A percentile compares a stretch with the other conserved stretches of the same genome.
These are phyloP conservation scores for Stemphylium beticola DNA, from an alignment of 2,329 filamentous ascomycete species.

Conservation along the genomic window DNA sequence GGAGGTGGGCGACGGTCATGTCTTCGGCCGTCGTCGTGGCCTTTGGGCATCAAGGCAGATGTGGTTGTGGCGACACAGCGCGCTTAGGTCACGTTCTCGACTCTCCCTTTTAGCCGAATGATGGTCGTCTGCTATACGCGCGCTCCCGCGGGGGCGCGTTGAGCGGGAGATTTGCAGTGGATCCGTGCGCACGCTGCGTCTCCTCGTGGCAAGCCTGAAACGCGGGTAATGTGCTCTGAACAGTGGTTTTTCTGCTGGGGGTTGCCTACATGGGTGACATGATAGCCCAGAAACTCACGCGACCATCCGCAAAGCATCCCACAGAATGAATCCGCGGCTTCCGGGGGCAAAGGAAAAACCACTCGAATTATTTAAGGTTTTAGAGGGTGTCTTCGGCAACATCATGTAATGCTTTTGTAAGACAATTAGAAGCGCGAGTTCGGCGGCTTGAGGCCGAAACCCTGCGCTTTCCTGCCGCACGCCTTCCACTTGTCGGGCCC, in stretches of 20 bases:
- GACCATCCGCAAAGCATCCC: background rate
- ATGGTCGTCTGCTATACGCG: constrained; percentile 7
- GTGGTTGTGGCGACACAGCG: background rate
- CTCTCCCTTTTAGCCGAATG: constrained; percentile 3
- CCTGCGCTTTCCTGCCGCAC: background rate
- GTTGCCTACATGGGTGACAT: constrained; percentile 1
- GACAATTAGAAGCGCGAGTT: background rate
- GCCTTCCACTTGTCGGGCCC: background rate
- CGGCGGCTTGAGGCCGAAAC: background rate
- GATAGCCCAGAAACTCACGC: background rate
- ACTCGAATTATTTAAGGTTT: background rate
- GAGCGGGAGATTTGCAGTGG: constrained; percentile 23
- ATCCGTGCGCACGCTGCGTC: constrained; percentile 14
- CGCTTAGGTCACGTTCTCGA: constrained; percentile 7
- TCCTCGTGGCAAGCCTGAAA: constrained; percentile 20
- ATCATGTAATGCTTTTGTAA: constrained; percentile 1
- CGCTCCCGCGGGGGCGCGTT: constrained; percentile 8
- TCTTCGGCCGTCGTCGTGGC: background rate
- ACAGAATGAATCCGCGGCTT: background rate
- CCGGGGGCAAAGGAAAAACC: background rate
- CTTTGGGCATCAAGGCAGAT: background rate
- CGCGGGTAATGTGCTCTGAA: constrained; percentile 8
- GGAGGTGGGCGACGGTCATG: background rate
- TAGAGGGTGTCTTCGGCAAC: background rate
- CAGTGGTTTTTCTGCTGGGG: constrained; percentile 4